Percentiles rank a stretch among this genome's conserved stretches.
These are phyloP conservation scores for Trichoderma sp. DNA, from an alignment of 2,329 filamentous ascomycete species.

Conservation along the genomic window DNA sequence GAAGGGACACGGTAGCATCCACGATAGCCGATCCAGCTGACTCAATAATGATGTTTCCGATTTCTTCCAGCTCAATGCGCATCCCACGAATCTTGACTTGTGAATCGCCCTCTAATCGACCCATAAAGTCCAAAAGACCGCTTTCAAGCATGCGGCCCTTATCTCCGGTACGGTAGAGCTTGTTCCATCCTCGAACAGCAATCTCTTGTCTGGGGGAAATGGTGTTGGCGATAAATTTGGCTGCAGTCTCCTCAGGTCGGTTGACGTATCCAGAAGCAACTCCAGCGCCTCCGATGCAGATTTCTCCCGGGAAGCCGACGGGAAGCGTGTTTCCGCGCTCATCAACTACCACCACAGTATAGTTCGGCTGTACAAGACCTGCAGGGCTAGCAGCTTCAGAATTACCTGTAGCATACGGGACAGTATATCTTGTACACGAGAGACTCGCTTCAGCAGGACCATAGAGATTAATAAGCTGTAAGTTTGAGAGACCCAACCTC, in stretches of 20 bases:
- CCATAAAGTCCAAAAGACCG: background rate
- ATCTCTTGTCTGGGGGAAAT: background rate
- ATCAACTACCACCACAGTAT: background rate
- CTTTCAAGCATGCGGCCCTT: background rate
- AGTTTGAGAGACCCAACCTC: background rate
- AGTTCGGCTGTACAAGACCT: background rate
- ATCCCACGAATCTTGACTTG: background rate
- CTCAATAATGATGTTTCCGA: background rate
- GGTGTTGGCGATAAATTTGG: background rate
- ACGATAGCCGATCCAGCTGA: background rate
- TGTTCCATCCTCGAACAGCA: background rate
- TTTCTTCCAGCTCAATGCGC: background rate
- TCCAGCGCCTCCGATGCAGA: background rate
- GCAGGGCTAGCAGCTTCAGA: background rate
- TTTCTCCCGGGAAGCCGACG: background rate
- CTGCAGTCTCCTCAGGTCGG: background rate
- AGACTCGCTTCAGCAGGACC: background rate
- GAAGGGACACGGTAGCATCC: background rate
- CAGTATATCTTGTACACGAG: background rate
- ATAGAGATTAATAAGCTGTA: background rate
- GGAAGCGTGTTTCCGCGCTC: background rate
- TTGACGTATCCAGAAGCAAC: background rate
- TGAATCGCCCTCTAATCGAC: background rate
- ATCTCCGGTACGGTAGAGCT: background rate
- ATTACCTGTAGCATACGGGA: background rate